phyloP scores from a whole-genome alignment of 108 stramenopile species.

The Skeletonema costatum region DNA sequence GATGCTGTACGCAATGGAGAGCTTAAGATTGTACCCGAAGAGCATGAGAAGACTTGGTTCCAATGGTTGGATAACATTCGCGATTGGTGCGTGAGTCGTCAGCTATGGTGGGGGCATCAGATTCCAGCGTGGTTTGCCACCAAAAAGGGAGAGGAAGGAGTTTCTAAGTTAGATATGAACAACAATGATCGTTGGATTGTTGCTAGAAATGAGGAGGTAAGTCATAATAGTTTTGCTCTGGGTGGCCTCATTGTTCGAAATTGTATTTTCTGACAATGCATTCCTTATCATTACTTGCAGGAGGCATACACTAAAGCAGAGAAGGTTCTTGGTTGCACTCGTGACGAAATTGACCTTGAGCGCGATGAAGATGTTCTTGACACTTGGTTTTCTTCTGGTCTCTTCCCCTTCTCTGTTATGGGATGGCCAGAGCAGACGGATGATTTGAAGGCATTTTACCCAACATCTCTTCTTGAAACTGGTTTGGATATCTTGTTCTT shows the following conservation, averaged over 20 bases:
- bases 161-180: conserved; percentile 80
- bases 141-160: conserved; percentile 66
- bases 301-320: conserved; percentile 89
- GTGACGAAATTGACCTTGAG: conserved; percentile 81
- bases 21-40: conserved; percentile 90
- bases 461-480: conserved; percentile 98
- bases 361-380: conserved; percentile 99
- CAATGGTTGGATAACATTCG: conserved; percentile 98
- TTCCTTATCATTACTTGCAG: conserved; percentile 14
- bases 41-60: conserved; percentile 97
- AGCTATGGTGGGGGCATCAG: conserved; percentile 99
- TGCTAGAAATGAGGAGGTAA: conserved; percentile 84
- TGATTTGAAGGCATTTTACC: conserved; percentile 97
- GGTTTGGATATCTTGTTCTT: conserved; percentile 99
- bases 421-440: conserved; percentile 96
- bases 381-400: conserved; percentile 98
- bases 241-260: background rate
- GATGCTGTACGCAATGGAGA: conserved; percentile 96
- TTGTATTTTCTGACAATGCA: background rate
- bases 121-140: conserved; percentile 99
- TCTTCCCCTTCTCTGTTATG: conserved; percentile 99
- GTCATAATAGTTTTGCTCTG: conserved; percentile 5
- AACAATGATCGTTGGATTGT: conserved; percentile 97
- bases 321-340: conserved; percentile 73
- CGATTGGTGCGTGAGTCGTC: conserved; percentile 98